Base-by-base conservation (phyloP, 2,329 filamentous ascomycete genomes). In the Fusarium irregulare region DNA sequence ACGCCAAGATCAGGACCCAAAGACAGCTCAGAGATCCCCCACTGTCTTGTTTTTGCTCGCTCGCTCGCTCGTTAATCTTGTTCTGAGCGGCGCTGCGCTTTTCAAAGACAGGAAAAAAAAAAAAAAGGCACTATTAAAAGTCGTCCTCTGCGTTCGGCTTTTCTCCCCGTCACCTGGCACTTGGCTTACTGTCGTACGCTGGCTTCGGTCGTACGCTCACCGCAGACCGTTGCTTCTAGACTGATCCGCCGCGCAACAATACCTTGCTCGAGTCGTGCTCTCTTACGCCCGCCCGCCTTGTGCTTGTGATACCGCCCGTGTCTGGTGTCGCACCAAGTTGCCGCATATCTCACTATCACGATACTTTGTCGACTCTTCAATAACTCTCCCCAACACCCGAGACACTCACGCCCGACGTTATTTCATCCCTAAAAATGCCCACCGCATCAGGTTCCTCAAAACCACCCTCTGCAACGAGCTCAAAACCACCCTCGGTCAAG, bases 401-500 rank as follows among this genome's bases (percentile, higher is more conserved):
- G 61, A 73, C 69, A 60, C 49, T 34, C 25, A 53, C 40, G 46
- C 34, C 59, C 30, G 28, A 60, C 42, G 53, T 32, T 40, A 47
- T n/a, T 23, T 46, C 32, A 44, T 41, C 37, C 50, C 65, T 58
- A 54, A 80, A 76, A 70, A 81, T 81, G 79, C 78, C 77, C 66
- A 75, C 78, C 37, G 70, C 73, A 62, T 69, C 73, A 46, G 56
- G 66, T 66, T 73, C 77, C 34, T 77, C 78, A 47, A 80, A 81
- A 66, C 78, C 80, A 30, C 76, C 81, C 51, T 84, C 84, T 57
- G 78, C 77, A 64, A 78, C 81, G 68, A 83, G 81, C 53, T 86
- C 84, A 25, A 85, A 86, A 67, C 78, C 84, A 18, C 83, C 84
- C 18, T 86, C 84, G 11, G 76, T 86, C 72, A 83, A 80, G 70